These are phyloP conservation scores for Fusarium albidum DNA, from an alignment of 2,329 filamentous ascomycete genomes.

Conservation along the genomic window DNA sequence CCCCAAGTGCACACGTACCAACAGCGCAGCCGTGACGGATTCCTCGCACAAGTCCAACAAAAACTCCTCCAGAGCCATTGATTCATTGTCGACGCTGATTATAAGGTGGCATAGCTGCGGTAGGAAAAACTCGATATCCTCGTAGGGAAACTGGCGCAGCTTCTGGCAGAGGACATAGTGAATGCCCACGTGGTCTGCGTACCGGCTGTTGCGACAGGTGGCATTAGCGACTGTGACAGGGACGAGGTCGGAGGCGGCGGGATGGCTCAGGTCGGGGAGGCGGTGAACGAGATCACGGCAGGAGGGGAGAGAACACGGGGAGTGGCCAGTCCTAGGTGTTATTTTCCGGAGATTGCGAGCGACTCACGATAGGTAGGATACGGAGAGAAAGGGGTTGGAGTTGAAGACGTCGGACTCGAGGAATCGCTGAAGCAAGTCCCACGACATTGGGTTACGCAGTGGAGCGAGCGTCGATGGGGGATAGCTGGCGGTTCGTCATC, in stretches of 20 bases:
- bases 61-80: constrained; percentile 90
- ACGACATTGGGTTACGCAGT: constrained; percentile 68
- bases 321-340: not conserved
- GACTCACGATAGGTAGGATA: constrained; percentile 86
- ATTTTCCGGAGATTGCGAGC: constrained; percentile 13
- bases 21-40: constrained; percentile 82
- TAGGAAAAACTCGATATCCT: constrained; percentile 93
- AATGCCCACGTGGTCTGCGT: constrained; percentile 89
- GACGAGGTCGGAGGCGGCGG: constrained; percentile 25
- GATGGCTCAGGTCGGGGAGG: constrained; percentile 9
- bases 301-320: not conserved
- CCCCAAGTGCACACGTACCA: constrained; percentile 63
- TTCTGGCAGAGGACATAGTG: constrained; percentile 90
- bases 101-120: constrained; percentile 88
- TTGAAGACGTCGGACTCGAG: constrained; percentile 95
- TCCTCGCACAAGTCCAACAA: constrained; percentile 86
- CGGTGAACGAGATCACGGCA: not conserved
- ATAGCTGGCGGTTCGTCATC: constrained; percentile 49
- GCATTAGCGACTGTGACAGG: constrained; percentile 35
- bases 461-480: constrained; percentile 41
- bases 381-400: constrained; percentile 86
- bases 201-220: constrained; percentile 66
- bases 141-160: constrained; percentile 87
- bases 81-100: constrained; percentile 89
- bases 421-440: constrained; percentile 89